A percentile compares a stretch with the other conserved stretches of the same genome.
These are phyloP conservation scores for Austroboletus eburneus DNA, from an alignment of 768 basidiomycete genomes.

Conservation along the genomic window DNA sequence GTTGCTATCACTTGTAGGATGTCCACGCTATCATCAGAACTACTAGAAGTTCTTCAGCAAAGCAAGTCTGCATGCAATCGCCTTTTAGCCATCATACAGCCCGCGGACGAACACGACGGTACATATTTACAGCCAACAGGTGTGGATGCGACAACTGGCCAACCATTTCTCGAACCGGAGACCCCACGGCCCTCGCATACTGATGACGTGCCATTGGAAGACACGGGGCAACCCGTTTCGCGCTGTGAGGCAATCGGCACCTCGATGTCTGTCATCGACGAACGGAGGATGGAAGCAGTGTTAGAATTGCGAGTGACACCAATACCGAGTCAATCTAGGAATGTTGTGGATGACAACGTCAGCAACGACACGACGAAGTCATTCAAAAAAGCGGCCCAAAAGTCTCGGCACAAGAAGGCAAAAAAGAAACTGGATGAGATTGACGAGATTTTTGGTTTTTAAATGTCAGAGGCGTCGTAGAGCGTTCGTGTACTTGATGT, in stretches of 20 bases:
- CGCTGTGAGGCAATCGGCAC: background rate
- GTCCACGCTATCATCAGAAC: conserved; percentile 40
- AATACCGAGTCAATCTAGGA: background rate
- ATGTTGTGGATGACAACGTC: conserved; percentile 2
- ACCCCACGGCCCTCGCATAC: background rate
- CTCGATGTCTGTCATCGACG: background rate
- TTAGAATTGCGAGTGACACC: background rate
- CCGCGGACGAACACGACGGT: background rate
- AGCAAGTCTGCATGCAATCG: conserved; percentile 24
- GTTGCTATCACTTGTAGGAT: conserved; percentile 60
- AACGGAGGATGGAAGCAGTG: background rate
- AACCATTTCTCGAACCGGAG: background rate
- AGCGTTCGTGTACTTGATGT: too few relatives aligned
- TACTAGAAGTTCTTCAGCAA: conserved; percentile 37
- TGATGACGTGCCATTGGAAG: conserved; percentile 10
- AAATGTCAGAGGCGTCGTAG: background rate
- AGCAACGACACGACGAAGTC: too few relatives aligned
- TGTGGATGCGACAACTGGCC: background rate
- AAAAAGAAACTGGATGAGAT: conserved; percentile 25
- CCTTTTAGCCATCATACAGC: conserved; percentile 22
- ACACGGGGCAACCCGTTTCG: conserved; percentile 14
- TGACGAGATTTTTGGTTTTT: conserved; percentile 27
- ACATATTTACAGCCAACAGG: conserved; percentile 17
- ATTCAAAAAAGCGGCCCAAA: too few relatives aligned
- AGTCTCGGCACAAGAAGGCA: conserved; percentile 12